Conservation (phyloP, 2,329 filamentous ascomycete species). For the Pseudophaeomoniella oleicola region DNA sequence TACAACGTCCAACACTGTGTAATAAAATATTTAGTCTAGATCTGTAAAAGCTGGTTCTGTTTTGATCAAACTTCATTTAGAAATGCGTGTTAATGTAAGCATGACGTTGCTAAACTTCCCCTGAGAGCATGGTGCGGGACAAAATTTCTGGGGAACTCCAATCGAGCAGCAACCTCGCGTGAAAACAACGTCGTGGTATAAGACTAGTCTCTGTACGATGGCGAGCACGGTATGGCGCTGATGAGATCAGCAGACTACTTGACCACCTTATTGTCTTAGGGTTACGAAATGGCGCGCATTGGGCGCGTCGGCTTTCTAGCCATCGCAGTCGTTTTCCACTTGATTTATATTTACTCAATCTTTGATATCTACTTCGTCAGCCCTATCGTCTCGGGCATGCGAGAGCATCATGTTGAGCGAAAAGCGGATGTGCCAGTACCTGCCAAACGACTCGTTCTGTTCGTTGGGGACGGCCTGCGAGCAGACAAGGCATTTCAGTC, state of each 20-base stretch:
- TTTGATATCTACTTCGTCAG: constrained; percentile 99
- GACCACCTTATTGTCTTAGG: no score
- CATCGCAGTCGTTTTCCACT: constrained; percentile 80
- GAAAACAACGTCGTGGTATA: no score
- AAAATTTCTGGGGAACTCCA: no score
- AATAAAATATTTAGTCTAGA: neutral
- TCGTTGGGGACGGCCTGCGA: constrained; percentile 92
- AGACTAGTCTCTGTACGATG: no score
- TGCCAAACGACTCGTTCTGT: constrained; percentile 79
- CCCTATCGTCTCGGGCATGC: constrained; percentile 93
- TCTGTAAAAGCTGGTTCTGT: no score
- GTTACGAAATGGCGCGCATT: constrained; percentile 42
- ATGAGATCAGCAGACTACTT: no score
- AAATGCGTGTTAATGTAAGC: no score
- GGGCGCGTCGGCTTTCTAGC: constrained; percentile 71
- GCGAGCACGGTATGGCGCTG: no score
- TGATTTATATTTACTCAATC: constrained; percentile 88
- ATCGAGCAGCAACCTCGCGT: no score
- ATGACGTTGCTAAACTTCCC: no score
- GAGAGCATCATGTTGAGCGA: constrained; percentile 57
- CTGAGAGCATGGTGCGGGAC: no score
- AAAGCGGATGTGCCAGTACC: constrained; percentile 49
- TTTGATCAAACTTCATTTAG: no score
- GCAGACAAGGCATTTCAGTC: constrained; percentile 96
- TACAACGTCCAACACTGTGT: neutral